Evolutionary conservation across 2,329 filamentous ascomycete species (phyloP), one percentile per base, ranked within the genome.

Genomic region (Botryotinia globosa): DNA sequence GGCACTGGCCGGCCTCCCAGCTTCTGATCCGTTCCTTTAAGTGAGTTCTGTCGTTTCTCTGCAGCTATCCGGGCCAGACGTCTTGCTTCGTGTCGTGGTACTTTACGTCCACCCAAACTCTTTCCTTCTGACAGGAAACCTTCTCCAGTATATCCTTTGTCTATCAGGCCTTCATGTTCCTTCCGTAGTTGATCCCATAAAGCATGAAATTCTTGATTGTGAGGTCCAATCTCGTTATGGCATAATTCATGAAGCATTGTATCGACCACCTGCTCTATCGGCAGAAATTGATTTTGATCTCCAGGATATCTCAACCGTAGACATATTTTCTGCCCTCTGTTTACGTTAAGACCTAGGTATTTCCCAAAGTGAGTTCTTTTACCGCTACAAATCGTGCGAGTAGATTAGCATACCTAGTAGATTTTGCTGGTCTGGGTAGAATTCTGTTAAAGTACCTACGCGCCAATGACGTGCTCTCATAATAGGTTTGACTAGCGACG

Each of bases 211-310:
- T 91, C 87, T 64, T 85, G 87, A 79, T 98, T 90, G 81, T 98
- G 95, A 2, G 93, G 92, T 0, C 93, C 94, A 81, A 91, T 90
- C 18, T 94, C 88, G 76, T 92, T 97, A 79, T 98, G 95, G n/a
- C 89, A 91, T 4, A 98, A 88, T 85, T 98, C 95, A 80, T 98
- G 95, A 32, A 98, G 88, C 90, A 98, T 92, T 0, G 95, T 98
- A 81, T 98, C 94, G 61, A 94, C 86, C 12, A 97, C 87, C 76
- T 92, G 85, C 79, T 98, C 94, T 73, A 94, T 83, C 1, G 92
- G 90, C 32, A 97, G 82, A 79, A 98, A 98, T 77, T 93, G 90
- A 56, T 85, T 89, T 16, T 88, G 86, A 80, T 97, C 93, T 77
- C 88, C 85, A 9, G 92, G 85, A 81, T 96, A 91, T 72, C 95